Evolutionary conservation across 192 early-diverging fungal genomes (phyloP), one percentile per base, ranked within the genome.

Genomic region (Coemansia furcata): DNA sequence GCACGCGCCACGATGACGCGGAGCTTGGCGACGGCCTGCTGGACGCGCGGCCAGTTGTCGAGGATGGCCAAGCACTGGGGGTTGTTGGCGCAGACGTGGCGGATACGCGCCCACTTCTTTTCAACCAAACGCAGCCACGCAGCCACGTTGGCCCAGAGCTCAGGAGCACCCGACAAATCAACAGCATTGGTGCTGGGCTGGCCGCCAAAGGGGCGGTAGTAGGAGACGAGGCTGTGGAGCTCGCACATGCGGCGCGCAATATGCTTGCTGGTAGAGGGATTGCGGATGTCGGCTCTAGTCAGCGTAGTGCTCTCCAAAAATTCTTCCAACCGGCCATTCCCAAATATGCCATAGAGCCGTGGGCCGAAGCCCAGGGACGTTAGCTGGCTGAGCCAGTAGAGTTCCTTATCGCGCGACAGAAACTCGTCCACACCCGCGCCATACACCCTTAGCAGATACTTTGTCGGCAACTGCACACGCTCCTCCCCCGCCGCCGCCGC

Each of bases 261-360:
- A 37, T 89, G 85, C 42, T 82, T 71, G 37, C 90, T 92, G 37
- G 84, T 89, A 10, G 73, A 66, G 0, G 85, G 83, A 30, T 89
- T 67, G 17, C 92, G 74, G 36, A 96, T 85, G 40, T 95, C 92
- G 3, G 84, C 72, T 59, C 84, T 85, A 0, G 79, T 88, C 54
- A 96, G 80, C 0, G 92, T 94, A 0, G 74, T 82, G 26, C 89
- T 90, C 43, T 91, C 88, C 1, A 96, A 78, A 54, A 87, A 95
- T 71, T 96, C 86, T 65, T 96, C 94, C 66, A 96, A 81, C 8
- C 94, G 82, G 35, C 94, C 94, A 72, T 96, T 96, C 15, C 78
- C 85, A 75, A 95, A 96, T 17, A 89, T 87, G 2, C 86, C 90
- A 10, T 92, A 77, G 38, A 96, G 65, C 3, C 73, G 79, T 6